A percentile compares a stretch with the other conserved stretches of the same genome.
phyloP scores from a whole-genome alignment of 768 basidiomycete species.

The Clitopilus hobsonii region DNA sequence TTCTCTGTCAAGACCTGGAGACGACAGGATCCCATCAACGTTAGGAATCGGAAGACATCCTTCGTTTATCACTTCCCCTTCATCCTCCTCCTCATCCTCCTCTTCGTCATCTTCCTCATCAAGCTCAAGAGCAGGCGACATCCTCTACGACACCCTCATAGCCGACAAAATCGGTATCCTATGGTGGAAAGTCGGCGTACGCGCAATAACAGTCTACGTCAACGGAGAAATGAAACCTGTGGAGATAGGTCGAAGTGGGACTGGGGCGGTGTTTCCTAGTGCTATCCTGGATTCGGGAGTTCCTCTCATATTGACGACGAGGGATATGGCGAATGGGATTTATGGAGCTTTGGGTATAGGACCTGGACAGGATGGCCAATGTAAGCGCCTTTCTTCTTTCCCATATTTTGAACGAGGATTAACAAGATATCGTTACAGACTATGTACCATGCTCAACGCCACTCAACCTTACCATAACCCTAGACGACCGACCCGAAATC shows the following conservation, averaged over 20 bases:
- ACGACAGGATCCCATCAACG: slow-evolving; percentile 45
- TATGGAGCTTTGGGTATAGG: slow-evolving; percentile 69
- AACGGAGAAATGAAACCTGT: slow-evolving; percentile 37
- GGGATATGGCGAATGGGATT: slow-evolving; percentile 62
- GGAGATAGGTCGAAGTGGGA: slow-evolving; percentile 31
- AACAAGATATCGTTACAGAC: slow-evolving; percentile 33
- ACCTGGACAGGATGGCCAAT: slow-evolving; percentile 57
- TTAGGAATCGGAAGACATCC: slow-evolving; percentile 74
- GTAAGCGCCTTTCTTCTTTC: slow-evolving; percentile 34
- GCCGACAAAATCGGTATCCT: slow-evolving; percentile 32
- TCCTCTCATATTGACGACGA: slow-evolving; percentile 60
- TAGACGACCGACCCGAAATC: slow-evolving; percentile 53
- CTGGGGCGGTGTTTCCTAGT: slow-evolving; percentile 43
- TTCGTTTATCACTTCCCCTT: slow-evolving; percentile 46
- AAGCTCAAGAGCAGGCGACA: too few species aligned
- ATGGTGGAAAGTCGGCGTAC: slow-evolving; percentile 62
- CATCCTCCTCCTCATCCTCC: slow-evolving; percentile 4
- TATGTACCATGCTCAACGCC: slow-evolving; percentile 71
- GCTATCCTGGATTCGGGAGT: slow-evolving; percentile 74
- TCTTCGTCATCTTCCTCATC: not conserved
- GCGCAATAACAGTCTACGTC: slow-evolving; percentile 58
- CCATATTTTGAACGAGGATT: not conserved
- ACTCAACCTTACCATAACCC: slow-evolving; percentile 65
- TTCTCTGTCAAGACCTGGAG: slow-evolving; percentile 65
- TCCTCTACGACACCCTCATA: slow-evolving; percentile 47